A percentile compares a stretch with the other conserved stretches of the same genome.
phyloP scores from a whole-genome alignment of 306 rosid genomes.

The Cicer cuneatum region DNA sequence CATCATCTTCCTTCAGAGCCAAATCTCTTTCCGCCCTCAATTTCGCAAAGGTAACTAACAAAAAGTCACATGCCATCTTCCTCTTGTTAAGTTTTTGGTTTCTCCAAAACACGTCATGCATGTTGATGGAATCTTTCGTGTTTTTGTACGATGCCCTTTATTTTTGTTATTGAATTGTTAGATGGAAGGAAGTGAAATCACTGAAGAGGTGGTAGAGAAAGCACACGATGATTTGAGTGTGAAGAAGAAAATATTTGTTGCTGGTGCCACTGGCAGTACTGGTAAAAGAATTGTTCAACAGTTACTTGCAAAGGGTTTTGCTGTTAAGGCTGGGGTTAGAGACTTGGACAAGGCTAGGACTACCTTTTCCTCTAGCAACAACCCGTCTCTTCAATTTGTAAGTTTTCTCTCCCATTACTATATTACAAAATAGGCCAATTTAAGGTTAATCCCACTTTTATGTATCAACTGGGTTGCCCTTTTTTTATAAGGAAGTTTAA shows the following conservation, averaged over 20 bases:
- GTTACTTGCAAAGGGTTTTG: constrained; percentile 81
- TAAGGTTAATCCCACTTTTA: not conserved
- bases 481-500: constrained; percentile 2
- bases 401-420: constrained; percentile 40
- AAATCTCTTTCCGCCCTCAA: constrained; percentile 49
- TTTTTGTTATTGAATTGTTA: constrained; percentile 40
- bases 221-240: constrained; percentile 46
- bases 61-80: not conserved
- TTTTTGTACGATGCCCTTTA: not conserved
- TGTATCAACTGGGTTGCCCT: not conserved
- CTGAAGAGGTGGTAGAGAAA: constrained; percentile 52
- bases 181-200: constrained; percentile 79
- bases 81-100: not conserved
- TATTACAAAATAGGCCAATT: not conserved
- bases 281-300: constrained; percentile 89
- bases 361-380: constrained; percentile 54
- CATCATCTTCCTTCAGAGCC: constrained; percentile 39
- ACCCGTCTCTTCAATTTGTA: constrained; percentile 84
- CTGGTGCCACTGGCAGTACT: constrained; percentile 93
- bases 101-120: not conserved
- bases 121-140: not conserved
- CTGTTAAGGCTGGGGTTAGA: constrained; percentile 91
- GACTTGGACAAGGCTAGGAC: constrained; percentile 79
- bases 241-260: constrained; percentile 83
- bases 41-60: constrained; percentile 57